phyloP scores from a whole-genome alignment of 495 filamentous ascomycete species.

The Annulohypoxylon bovei region DNA sequence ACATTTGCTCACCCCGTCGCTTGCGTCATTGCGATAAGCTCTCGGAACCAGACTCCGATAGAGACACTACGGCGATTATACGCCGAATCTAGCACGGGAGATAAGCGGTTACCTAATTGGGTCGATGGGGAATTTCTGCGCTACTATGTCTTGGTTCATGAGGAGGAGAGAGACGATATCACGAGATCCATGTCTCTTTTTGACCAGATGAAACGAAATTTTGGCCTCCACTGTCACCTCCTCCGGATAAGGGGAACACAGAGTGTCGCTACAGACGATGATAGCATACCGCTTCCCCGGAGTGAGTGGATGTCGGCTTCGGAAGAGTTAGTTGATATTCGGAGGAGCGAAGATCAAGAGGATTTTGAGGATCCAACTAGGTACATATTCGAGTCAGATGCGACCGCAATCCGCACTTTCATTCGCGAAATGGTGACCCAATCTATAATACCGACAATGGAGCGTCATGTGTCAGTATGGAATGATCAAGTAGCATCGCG shows the following conservation, averaged over 20 bases:
- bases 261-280: conserved; percentile 91
- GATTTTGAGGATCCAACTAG: conserved; percentile 76
- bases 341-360: conserved; percentile 64
- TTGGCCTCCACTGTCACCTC: conserved; percentile 94
- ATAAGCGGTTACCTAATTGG: conserved; percentile 76
- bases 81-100: conserved; percentile 74
- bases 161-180: conserved; percentile 94
- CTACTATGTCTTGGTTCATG: conserved; percentile 97
- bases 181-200: conserved; percentile 86
- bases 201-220: conserved; percentile 97
- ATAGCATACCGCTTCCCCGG: conserved; percentile 79
- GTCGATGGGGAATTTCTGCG: conserved; percentile 88
- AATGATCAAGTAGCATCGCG: conserved; percentile 97
- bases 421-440: conserved; percentile 93
- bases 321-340: conserved; percentile 81
- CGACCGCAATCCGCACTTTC: conserved; percentile 83
- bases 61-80: conserved; percentile 87
- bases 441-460: conserved; percentile 93
- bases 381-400: conserved; percentile 92
- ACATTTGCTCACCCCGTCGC: conserved; percentile 95
- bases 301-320: conserved; percentile 89
- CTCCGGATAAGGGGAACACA: conserved; percentile 83
- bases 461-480: conserved; percentile 87
- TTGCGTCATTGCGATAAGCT: conserved; percentile 95
- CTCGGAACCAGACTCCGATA: conserved; percentile 79